Base-by-base conservation (phyloP, 225 moss, liverwort and hornwort genomes). In the Neckera pumila region DNA sequence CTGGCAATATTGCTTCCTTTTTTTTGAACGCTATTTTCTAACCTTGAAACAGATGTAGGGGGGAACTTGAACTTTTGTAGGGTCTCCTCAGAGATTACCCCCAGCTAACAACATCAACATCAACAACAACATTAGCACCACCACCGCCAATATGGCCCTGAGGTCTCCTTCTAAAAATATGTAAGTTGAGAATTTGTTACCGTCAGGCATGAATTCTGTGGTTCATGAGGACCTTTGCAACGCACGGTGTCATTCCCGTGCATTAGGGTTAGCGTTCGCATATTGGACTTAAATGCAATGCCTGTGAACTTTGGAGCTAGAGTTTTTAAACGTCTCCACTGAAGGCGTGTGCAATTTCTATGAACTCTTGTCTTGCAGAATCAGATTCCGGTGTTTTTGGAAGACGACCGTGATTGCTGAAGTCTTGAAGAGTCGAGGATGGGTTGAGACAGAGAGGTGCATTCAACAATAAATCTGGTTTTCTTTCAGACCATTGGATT, bases 361-460 rank as follows among this genome's bases (percentile, higher is more conserved):
- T 82, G 63, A 85, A 72, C 64, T 28, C 83, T 61, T 61, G 82
- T 84, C 62, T 78, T 40, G 30, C 95, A 98, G 95, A 43, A 93
- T 94, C 86, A 98, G 96, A 90, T 98, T 95, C 57, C 96, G 98
- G 33, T 96, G 98, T 56, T 98, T 95, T 78, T 98, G 98, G 98
- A 98, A 98, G 92, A 96, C 95, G 34, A 98, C 98, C 61, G 95
- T 97, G 86, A 98, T 98, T 77, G 95, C 93, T 81, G 96, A 97
- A 90, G 98, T 98, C 63, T 87, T 98, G 80, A 98, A 96, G 94
- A 95, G 85, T 87, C 95, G 95, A 69, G 95, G 93, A 66, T 98
- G 98, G 98, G 79, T 91, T 66, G 98, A 98, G 90, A 97, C 97
- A 63, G 96, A 96, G 22, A 98, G 98, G 98, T 98, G 92, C 53